These are phyloP conservation scores for Yueomyces sinensis DNA, from an alignment of 805 yeast species.

Conservation along the genomic window DNA sequence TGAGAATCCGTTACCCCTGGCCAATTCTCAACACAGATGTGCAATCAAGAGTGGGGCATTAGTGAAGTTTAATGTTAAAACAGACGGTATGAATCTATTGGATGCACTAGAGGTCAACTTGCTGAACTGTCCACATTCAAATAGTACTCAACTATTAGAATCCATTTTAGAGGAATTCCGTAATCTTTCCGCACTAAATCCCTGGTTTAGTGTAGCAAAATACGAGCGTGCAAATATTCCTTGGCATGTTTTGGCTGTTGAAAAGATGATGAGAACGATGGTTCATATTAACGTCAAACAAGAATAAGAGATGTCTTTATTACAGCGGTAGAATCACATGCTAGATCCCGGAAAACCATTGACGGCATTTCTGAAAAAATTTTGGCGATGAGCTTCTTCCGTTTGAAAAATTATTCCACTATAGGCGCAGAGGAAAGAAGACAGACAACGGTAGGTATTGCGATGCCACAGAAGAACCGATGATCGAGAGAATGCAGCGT, in stretches of 20 bases:
- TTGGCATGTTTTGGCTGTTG: slow-evolving; percentile 62
- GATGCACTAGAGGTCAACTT: slow-evolving; percentile 48
- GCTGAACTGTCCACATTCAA: slow-evolving; percentile 59
- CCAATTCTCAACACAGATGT: slow-evolving; percentile 56
- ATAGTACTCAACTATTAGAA: slow-evolving; percentile 43
- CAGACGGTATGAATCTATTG: slow-evolving; percentile 11
- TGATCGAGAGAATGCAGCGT: no score
- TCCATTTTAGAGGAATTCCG: slow-evolving; percentile 48
- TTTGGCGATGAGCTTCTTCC: no score
- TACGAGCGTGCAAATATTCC: slow-evolving; percentile 37
- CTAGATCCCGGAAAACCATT: no score
- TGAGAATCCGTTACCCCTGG: slow-evolving; percentile 47
- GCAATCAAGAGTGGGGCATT: slow-evolving; percentile 64
- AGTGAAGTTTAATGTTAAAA: slow-evolving; percentile 24
- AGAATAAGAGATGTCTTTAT: no score
- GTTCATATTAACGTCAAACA: no score
- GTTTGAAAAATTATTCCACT: no score
- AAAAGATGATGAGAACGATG: slow-evolving; percentile 42
- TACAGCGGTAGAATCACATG: no score
- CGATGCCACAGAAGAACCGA: no score
- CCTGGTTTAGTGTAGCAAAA: slow-evolving; percentile 27
- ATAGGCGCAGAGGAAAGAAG: no score
- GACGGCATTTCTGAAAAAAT: no score
- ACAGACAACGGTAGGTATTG: no score
- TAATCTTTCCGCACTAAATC: slow-evolving; percentile 32